A percentile compares a stretch with the other conserved stretches of the same genome.
Conservation (phyloP, 2,329 filamentous ascomycete genomes). For the Pleomassaria siparia region DNA sequence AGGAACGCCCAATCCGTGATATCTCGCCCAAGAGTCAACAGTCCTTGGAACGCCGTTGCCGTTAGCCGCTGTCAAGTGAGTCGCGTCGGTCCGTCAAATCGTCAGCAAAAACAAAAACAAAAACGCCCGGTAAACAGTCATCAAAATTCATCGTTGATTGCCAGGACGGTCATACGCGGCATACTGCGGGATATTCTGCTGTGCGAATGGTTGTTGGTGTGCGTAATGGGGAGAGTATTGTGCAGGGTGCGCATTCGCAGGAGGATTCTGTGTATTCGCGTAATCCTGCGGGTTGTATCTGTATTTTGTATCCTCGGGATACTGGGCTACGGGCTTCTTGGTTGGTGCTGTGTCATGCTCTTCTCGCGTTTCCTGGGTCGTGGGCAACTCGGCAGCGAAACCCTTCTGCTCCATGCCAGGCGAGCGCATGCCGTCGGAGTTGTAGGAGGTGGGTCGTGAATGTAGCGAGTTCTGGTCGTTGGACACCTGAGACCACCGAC, state of each 20-base stretch:
- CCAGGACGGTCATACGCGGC: not conserved
- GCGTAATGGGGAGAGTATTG: slow-evolving; percentile 12
- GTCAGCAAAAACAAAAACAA: no score
- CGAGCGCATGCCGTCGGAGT: slow-evolving; percentile 38
- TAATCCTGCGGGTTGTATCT: slow-evolving; percentile 40
- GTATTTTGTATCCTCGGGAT: slow-evolving; percentile 25
- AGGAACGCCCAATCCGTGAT: not conserved
- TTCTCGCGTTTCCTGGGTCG: slow-evolving; percentile 39
- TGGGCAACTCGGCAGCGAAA: slow-evolving; percentile 38
- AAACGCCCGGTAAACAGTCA: not conserved
- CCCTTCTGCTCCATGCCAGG: slow-evolving; percentile 36
- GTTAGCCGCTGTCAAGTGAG: not conserved
- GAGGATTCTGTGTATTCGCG: slow-evolving; percentile 18
- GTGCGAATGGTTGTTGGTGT: not conserved
- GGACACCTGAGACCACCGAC: slow-evolving; percentile 36
- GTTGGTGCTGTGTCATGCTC: slow-evolving; percentile 28
- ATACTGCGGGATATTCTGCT: not conserved
- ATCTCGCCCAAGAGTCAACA: not conserved
- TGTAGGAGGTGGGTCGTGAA: slow-evolving; percentile 40
- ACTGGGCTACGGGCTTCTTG: slow-evolving; percentile 22
- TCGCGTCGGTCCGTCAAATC: not conserved
- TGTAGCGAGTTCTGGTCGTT: slow-evolving; percentile 27
- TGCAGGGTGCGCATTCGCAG: slow-evolving; percentile 13
- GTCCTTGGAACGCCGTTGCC: not conserved
- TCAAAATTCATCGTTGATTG: not conserved